Evolutionary conservation across 2,329 filamentous ascomycete genomes (phyloP), one percentile per base, ranked within the genome.

Genomic region (Elsinoe arachidis): DNA sequence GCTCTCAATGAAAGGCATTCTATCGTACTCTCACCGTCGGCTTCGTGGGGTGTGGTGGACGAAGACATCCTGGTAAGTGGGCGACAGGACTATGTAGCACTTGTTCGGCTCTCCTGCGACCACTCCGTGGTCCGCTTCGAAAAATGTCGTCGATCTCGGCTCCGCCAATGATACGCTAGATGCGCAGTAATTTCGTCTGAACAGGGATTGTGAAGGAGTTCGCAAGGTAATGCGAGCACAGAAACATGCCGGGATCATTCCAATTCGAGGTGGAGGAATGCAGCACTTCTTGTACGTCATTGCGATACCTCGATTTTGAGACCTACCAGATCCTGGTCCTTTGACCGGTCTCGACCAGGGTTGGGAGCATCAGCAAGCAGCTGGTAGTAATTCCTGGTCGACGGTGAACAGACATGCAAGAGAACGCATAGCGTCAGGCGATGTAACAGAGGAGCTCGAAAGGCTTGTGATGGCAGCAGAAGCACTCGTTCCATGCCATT

Each of bases 241-340:
- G 46, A 35, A 51, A 51, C 14, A 21, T 46, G 41, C 21, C 41
- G 41, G 41, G 19, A 12, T n/a, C 14, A 17, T 46, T 17, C 41
- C 41, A 12, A 26, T 46, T 17, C 41, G 19, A 12, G n/a, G 17
- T 46, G 41, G 41, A 26, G 41, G 26, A 17, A 14, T 23, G 41
- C 41, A 46, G 41, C 41, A 46, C 9, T n/a, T 46, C 26, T 51
- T 15, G 46, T 51, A 51, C 46, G 46, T 51, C 46, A 51, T 51
- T 51, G 26, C 26, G 46, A 51, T 51, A 30, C 17, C 46, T 51
- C 46, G n/a, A 51, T 17, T 51, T 51, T 21, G 10, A 26, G 19
- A 26, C 46, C 33, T 51, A 51, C 46, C 26, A 4, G 46, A 35
- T 51, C 33, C 33, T 34, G 26, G 46, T 34, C 15, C 26, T 26